Percentiles rank a stretch among this genome's conserved stretches.
These are phyloP conservation scores for Aspergillus versicolor DNA, from an alignment of 2,329 filamentous ascomycete species.

Conservation along the genomic window DNA sequence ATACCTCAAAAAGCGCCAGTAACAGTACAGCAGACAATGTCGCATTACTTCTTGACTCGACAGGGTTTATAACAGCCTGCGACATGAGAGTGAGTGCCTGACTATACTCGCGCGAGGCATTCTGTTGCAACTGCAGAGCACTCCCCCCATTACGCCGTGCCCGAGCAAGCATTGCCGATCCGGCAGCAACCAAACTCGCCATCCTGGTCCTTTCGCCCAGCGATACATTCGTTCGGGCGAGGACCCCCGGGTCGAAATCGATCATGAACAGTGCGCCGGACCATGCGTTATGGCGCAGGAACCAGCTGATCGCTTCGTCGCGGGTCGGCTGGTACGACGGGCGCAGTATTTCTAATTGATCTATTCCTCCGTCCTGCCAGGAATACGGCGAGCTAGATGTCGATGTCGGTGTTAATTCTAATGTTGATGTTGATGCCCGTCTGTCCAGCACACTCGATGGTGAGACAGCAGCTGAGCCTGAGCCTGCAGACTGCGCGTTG, in stretches of 20 bases:
- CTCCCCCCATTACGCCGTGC: conserved; percentile 45
- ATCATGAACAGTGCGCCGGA: conserved; percentile 27
- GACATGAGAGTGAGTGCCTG: conserved; percentile 50
- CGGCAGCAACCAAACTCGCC: conserved; percentile 57
- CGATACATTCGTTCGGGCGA: conserved; percentile 16
- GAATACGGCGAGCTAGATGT: not conserved
- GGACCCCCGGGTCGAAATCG: conserved; percentile 22
- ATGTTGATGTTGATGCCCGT: not conserved
- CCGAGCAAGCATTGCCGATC: conserved; percentile 59
- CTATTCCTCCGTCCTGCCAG: not conserved
- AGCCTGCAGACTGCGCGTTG: not conserved
- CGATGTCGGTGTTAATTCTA: not conserved
- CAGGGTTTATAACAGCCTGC: conserved; percentile 29
- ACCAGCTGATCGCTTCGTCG: conserved; percentile 37
- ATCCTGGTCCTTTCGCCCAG: conserved; percentile 32
- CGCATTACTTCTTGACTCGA: conserved; percentile 39
- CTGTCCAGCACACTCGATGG: conserved; percentile 31
- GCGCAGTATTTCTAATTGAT: conserved; percentile 18
- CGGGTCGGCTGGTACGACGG: conserved; percentile 26
- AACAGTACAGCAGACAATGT: conserved; percentile 56
- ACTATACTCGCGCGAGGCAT: conserved; percentile 54
- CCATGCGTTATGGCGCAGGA: conserved; percentile 33
- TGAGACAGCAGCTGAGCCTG: not conserved
- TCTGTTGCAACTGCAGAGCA: conserved; percentile 40
- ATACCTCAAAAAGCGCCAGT: conserved; percentile 62